These are phyloP conservation scores for Ustilago curta DNA, from an alignment of 1,284 basidiomycete species.

Conservation along the genomic window DNA sequence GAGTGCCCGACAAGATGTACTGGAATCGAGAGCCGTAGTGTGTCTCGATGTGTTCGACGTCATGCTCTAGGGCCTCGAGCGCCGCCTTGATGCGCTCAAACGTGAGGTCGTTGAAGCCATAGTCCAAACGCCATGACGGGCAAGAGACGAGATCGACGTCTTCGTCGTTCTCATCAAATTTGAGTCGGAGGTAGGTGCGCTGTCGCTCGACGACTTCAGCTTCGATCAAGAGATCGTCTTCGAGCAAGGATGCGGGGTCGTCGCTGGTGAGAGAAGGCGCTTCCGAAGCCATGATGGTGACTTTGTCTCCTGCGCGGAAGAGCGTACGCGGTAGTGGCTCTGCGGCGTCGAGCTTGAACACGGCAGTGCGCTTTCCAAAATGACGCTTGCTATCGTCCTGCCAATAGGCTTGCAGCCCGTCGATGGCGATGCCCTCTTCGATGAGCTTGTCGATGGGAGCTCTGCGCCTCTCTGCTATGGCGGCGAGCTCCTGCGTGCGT, in stretches of 20 bases:
- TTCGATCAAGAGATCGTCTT: conserved; percentile 34
- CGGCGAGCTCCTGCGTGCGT: conserved; percentile 48
- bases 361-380: conserved; percentile 58
- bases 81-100: conserved; percentile 80
- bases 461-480: conserved; percentile 50
- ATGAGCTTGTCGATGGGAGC: conserved; percentile 51
- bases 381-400: conserved; percentile 50
- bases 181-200: conserved; percentile 53
- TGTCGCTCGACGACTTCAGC: conserved; percentile 59
- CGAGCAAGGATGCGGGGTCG: conserved; percentile 4
- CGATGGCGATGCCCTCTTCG: conserved; percentile 55
- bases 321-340: conserved; percentile 51
- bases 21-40: conserved; percentile 47
- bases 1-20: conserved; percentile 56
- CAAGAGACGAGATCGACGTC: conserved; percentile 55
- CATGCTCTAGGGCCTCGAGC: conserved; percentile 75
- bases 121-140: conserved; percentile 74
- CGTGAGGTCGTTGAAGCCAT: conserved; percentile 77
- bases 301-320: conserved; percentile 52
- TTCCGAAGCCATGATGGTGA: conserved; percentile 51
- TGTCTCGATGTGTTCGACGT: conserved; percentile 72
- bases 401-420: conserved; percentile 64
- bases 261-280: background rate
- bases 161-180: conserved; percentile 54
- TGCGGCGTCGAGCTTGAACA: conserved; percentile 60